Evolutionary conservation across 116 monocot genomes (phyloP).

Genomic region (Posidonia oceanica): DNA sequence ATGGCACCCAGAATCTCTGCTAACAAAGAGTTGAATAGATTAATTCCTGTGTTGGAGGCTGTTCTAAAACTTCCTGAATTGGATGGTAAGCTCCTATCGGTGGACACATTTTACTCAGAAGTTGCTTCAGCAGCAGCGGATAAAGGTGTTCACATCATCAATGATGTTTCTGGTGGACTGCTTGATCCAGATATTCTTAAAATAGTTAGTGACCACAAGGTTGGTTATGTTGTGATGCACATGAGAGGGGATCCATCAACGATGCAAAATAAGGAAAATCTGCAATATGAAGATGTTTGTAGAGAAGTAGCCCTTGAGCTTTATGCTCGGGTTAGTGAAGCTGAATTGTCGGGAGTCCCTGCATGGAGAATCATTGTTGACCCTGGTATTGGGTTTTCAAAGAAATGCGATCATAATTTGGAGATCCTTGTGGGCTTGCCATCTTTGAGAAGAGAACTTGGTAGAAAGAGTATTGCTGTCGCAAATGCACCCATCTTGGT

Average conservation of each 20-base stretch:
- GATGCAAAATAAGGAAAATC: constrained; percentile 61
- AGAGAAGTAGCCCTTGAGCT: constrained; percentile 59
- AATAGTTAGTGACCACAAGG: constrained; percentile 41
- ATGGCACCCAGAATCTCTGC: constrained; percentile 44
- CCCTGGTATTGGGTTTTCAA: constrained; percentile 87
- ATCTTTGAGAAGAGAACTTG: constrained; percentile 41
- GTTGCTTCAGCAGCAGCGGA: constrained; percentile 71
- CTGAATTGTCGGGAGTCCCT: constrained; percentile 70
- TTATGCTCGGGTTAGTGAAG: constrained; percentile 33
- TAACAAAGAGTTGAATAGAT: constrained; percentile 55
- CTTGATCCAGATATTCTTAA: constrained; percentile 58
- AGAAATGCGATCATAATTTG: constrained; percentile 56
- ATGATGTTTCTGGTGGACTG: constrained; percentile 76
- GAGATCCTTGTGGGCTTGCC: constrained; percentile 53
- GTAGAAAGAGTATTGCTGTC: constrained; percentile 34
- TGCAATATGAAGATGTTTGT: constrained; percentile 62
- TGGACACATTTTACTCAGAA: constrained; percentile 83
- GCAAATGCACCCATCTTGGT: constrained; percentile 61
- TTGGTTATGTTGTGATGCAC: constrained; percentile 75
- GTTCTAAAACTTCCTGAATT: constrained; percentile 47
- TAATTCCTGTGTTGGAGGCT: constrained; percentile 69
- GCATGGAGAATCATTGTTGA: constrained; percentile 79
- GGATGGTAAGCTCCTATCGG: constrained; percentile 61
- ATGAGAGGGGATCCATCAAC: constrained; percentile 91
- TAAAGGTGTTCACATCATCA: constrained; percentile 73